phyloP scores from a whole-genome alignment of 345 rosid species.

The Murraya paniculata region DNA sequence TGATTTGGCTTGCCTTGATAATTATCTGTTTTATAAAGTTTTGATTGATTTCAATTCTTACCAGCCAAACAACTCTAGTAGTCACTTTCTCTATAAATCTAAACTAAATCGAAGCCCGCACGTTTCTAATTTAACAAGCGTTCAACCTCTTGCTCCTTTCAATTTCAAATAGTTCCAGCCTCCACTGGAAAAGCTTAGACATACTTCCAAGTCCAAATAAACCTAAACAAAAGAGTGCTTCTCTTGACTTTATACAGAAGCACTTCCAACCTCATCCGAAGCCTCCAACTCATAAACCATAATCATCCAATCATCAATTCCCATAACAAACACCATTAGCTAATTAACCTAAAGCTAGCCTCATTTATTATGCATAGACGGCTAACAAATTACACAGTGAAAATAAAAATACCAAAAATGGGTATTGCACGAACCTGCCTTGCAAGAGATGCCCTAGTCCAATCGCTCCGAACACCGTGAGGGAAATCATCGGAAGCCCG shows the following conservation, averaged over 20 bases:
- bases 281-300: background rate
- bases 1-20: background rate
- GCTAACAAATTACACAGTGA: background rate
- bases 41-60: background rate
- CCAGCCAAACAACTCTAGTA: background rate
- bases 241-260: background rate
- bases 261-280: background rate
- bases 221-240: background rate
- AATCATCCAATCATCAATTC: background rate
- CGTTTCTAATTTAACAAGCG: background rate
- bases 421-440: constrained; percentile 63
- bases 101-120: background rate
- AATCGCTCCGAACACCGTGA: constrained; percentile 72
- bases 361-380: no score
- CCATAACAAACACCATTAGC: background rate
- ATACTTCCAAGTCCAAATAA: background rate
- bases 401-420: background rate
- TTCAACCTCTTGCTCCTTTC: background rate
- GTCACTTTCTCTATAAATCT: background rate
- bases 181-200: background rate
- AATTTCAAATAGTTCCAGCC: background rate
- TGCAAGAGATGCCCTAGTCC: constrained; percentile 92
- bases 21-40: background rate
- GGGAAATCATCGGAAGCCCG: constrained; percentile 95
- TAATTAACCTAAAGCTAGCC: background rate